Base-by-base conservation (phyloP, 495 filamentous ascomycete species). In the Penicillium dipodomyicola region DNA sequence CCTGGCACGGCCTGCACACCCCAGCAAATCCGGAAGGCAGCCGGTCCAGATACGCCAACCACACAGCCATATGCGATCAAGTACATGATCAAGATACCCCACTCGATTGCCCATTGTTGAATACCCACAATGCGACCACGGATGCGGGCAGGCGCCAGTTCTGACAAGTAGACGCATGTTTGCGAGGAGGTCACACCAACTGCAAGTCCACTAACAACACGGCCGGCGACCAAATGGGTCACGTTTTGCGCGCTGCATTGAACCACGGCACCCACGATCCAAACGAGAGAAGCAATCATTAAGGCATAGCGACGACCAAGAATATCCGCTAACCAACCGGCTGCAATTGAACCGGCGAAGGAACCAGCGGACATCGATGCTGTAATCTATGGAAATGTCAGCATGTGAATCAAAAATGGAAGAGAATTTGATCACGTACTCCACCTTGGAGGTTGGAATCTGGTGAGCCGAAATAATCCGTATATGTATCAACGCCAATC, bases 81-180 rank as follows among this genome's bases (percentile, higher is more conserved):
- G 63, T 78, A 85, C 82, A 85, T 85, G 57, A 84, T 80, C 35
- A 81, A 70, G 37, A 83, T 81, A 69, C 87, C 86, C 77, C 83
- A 87, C 75, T 88, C 86, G 48, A 92, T 90, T 23, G 88, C 85
- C 60, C 86, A 81, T 69, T 91, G 88, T 60, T 91, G 87, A 56
- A 90, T 88, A 42, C 87, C 82, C 48, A 91, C 83, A 46, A 92
- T 80, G 0, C 81, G 83, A 32, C 88, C 88, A 37, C 82, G 77
- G 68, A 85, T 85, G 37, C 84, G 80, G 22, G 84, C 82, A 48
- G 83, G 82, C 5, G 87, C 82, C 37, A 90, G 82, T 65, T 92
- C 87, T 41, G 87, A 87, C 4, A 90, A 79, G 69, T 91, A 92
- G n/a, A 91, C 88, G n/a, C 85, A 87, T 0, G 90, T 88, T 61